Conservation (phyloP, 1,284 basidiomycete genomes). For the Mycena sp. region DNA sequence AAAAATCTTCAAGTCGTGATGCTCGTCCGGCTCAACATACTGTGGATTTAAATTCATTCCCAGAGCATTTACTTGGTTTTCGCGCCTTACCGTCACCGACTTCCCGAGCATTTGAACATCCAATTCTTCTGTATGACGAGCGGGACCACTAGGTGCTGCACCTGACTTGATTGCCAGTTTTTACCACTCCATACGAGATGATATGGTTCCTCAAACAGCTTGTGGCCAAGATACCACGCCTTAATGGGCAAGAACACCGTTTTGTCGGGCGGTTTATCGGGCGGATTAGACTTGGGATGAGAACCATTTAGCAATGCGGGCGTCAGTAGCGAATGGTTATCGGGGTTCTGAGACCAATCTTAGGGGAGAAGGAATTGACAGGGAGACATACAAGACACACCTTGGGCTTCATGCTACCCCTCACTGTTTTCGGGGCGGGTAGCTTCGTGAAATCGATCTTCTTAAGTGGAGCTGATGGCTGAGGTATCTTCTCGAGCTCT, state of each 20-base stretch:
- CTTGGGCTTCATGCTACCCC: slow-evolving; percentile 32
- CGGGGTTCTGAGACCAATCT: slow-evolving; percentile 4
- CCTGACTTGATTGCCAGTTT: slow-evolving; percentile 12
- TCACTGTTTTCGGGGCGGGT: neutral
- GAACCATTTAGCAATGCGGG: neutral
- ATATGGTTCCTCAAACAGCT: slow-evolving; percentile 24
- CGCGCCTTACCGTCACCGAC: neutral
- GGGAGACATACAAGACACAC: neutral
- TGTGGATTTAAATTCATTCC: neutral
- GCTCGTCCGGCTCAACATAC: neutral
- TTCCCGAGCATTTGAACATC: neutral
- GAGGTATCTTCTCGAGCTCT: neutral
- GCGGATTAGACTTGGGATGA: neutral
- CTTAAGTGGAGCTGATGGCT: neutral
- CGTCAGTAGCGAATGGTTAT: too few species aligned
- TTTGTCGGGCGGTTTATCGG: neutral
- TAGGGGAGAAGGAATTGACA: neutral
- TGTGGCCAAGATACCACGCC: slow-evolving; percentile 31
- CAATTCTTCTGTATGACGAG: slow-evolving; percentile 14
- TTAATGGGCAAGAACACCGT: slow-evolving; percentile 22
- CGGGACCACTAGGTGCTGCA: neutral
- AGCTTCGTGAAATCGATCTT: neutral
- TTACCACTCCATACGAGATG: neutral
- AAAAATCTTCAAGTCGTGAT: slow-evolving; percentile 1
- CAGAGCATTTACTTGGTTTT: neutral